Evolutionary conservation across 140 eudicot genomes (phyloP), one percentile per base, ranked within the genome.

Genomic region (Stevia rebaudiana): DNA sequence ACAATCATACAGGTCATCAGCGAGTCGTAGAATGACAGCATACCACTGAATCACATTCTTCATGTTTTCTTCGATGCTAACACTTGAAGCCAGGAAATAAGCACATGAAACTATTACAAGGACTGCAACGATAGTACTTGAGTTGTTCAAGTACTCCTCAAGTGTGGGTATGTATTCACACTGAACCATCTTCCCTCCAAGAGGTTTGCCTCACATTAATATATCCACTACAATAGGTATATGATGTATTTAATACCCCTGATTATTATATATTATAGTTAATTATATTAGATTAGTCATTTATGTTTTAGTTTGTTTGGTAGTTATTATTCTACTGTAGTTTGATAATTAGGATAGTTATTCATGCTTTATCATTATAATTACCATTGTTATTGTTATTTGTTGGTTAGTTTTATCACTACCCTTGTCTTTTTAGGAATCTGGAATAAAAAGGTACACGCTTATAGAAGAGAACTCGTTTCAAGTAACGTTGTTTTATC

Each of bases 151-250:
- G 73, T 69, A 76, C 69, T 76, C 76, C 36, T 63, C 64, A 2
- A 73, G 65, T 46, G 69, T 76, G 12, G 86, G 73, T 16, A 58
- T 72, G 17, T 63, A 48, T 72, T 74, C 80, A 22, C 68, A 5
- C 57, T 17, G 65, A 22, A 76, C 86, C 80, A 76, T 23, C 53
- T 63, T 12, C 82, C 82, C 61, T 81, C 86, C 13, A 51, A 28
- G 1, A 73, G 16, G 68, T 64, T 63, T 18, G 71, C 33, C 13
- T 76, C 71, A 43, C 70, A 13, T 15, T 72, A 58, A 5, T 73
- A 54, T 22, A 50, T 19, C 86, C 79, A 73, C 82, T 76, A 42
- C 18, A 73, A 44, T 0, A 31, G n/a, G 41, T 28, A 28, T 28
- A 30, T 54, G 21, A 12, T 13, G 19, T 28, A 12, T 18, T 54